Evolutionary conservation across 768 basidiomycete genomes (phyloP), one percentile per base, ranked within the genome.

Genomic region (Pleurotus tuoliensis): DNA sequence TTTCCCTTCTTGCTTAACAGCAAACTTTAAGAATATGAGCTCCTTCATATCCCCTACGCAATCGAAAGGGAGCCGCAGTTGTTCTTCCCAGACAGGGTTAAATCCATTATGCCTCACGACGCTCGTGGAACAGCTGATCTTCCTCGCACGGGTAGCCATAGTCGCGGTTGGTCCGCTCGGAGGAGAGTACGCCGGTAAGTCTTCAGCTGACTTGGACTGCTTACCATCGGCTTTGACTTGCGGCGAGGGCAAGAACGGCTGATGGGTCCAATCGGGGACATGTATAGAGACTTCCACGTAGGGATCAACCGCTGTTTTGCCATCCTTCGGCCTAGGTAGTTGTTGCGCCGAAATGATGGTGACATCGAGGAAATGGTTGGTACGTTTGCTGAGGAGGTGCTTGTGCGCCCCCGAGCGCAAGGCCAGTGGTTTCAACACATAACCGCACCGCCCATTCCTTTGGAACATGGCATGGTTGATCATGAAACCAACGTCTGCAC

Each of bases 381-480:
- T 84, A 51, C 78, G 78, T 58, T 80, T 77, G 55, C 72, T 65
- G 13, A 90, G 69, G 12, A 83, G 71, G 39, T 85, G 82, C 70
- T 94, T 89, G 61, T 83, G 77, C 30, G 77, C 75, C 13, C 71
- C 71, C 13, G 51, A 53, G 4, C 93, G 80, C 1, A 98, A 79
- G 0, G 88, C 84, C 2, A 74, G 73, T 2, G 97, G 97, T 67
- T 98, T 97, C 39, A 98, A 81, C 3, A 98, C 87, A 63, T 94
- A 98, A 1, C 97, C 97, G 1, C 83, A 81, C n/a, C 88, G 83
- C 9, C 89, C 92, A 61, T 95, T 94, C 7, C 91, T 80, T 64
- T 90, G 86, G 70, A 99, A 99, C 92, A 98, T 95, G 13, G 95
- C 92, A 56, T 90, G 86, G 66, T 98, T 99, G 67, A 98, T 90